Conservation (phyloP, 2,329 filamentous ascomycete genomes). For the Aureobasidium sp. region DNA sequence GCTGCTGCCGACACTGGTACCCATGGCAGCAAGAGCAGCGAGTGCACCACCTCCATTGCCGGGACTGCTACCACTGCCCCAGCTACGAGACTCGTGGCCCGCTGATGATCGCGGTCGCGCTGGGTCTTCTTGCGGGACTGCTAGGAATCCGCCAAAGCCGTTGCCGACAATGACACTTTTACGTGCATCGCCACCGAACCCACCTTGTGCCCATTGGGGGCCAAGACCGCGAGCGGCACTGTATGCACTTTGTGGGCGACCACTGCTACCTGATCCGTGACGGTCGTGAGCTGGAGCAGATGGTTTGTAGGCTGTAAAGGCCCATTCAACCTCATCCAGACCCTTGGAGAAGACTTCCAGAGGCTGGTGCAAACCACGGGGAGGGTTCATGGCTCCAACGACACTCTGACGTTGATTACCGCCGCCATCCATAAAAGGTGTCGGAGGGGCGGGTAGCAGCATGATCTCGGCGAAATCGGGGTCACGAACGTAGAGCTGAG, state of each 20-base stretch:
- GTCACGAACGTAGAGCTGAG: constrained; percentile 77
- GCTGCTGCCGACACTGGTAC: constrained; percentile 11
- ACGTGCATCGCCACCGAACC: constrained; percentile 45
- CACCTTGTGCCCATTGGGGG: constrained; percentile 42
- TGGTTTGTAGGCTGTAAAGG: constrained; percentile 53
- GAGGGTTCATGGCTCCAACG: constrained; percentile 12
- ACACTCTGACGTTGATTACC: neutral
- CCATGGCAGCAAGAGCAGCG: constrained; percentile 14
- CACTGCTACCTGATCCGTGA: constrained; percentile 31
- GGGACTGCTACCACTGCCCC: constrained; percentile 3
- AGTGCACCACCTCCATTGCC: constrained; percentile 17
- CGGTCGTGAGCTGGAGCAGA: constrained; percentile 31
- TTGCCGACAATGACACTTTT: constrained; percentile 58
- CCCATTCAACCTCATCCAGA: constrained; percentile 59
- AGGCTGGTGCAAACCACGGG: constrained; percentile 43
- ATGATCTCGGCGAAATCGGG: constrained; percentile 73
- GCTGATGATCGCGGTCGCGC: constrained; percentile 23
- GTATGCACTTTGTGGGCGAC: constrained; percentile 38
- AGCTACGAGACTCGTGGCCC: constrained; percentile 1
- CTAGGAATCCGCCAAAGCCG: constrained; percentile 57
- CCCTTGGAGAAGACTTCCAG: constrained; percentile 58
- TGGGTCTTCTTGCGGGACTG: constrained; percentile 47
- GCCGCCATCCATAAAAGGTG: constrained; percentile 36
- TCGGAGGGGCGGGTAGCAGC: constrained; percentile 58
- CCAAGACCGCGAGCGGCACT: constrained; percentile 39